Base-by-base conservation (phyloP, 1,284 basidiomycete genomes). In the Ustilago xerochloae region DNA sequence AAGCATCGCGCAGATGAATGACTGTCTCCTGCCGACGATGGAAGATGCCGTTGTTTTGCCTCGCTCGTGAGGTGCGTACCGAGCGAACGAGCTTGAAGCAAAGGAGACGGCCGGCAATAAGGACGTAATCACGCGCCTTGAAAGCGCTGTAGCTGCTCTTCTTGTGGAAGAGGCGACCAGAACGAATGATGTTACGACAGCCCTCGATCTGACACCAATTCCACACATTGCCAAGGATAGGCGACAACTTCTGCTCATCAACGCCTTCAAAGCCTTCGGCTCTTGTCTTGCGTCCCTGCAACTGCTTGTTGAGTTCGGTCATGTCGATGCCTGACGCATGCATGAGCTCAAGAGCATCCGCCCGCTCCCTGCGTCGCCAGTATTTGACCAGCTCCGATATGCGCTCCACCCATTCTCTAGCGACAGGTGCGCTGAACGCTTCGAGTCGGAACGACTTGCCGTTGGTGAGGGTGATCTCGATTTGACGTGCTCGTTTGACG, bases 201-300 rank as follows among this genome's bases (percentile, higher is more conserved):
- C 88, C 89, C 39, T 91, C 88, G 66, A 93, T 80, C 5, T 89
- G 86, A 81, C 92, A 94, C 93, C 92, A 93, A 75, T 90, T 91
- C 86, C 91, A 93, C 52, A 92, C 84, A 8, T 87, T 86, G 55
- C 88, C 87, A 51, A 92, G 84, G 26, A 89, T 88, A 3, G 89
- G 88, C 35, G 89, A 85, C 9, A 88, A 86, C 41, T 62, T 60
- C 43, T 80, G 62, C 33, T 71, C 77, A 32, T 69, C 62, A 1
- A 62, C 55, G 2, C 35, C 54, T 0, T 58, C 54, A 12, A 63
- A 36, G 22, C 59, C 46, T 8, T 32, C 33, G 13, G 24, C 29
- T 8, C 41, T 46, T n/a, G 57, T 43, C 7, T 45, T 48, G 3
- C 55, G 53, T 18, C 67, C 60, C 32, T 53, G 38, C 41, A 75